These are phyloP conservation scores for Citrus inodora DNA, from an alignment of 345 rosid species.

Conservation along the genomic window DNA sequence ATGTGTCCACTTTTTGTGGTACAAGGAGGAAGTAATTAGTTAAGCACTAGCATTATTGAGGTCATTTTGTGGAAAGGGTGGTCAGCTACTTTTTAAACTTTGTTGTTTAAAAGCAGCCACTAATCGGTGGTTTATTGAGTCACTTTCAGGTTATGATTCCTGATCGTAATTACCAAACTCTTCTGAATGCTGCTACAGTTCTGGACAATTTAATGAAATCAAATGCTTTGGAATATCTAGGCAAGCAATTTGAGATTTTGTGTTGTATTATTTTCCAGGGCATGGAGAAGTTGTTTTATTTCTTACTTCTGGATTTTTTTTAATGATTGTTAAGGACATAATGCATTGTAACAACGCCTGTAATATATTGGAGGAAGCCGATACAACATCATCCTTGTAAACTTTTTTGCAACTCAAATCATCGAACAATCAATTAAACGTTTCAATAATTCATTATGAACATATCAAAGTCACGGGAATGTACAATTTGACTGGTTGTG, in stretches of 20 bases:
- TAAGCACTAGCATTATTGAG: conserved; percentile 7
- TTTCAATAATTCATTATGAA: no score
- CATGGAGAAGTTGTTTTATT: not conserved
- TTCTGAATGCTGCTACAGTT: not conserved
- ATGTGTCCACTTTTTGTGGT: conserved; percentile 8
- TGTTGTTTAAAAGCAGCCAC: conserved; percentile 31
- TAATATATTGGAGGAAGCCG: no score
- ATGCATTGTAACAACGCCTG: no score
- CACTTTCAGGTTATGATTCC: not conserved
- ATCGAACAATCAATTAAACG: no score
- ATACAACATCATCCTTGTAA: no score
- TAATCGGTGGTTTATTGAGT: conserved; percentile 33
- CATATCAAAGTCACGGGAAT: no score
- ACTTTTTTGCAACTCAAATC: no score
- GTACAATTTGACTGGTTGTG: no score
- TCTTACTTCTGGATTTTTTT: no score
- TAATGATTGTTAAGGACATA: no score
- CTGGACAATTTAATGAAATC: not conserved
- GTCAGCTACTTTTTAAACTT: conserved; percentile 12
- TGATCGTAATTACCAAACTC: not conserved
- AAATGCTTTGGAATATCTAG: not conserved
- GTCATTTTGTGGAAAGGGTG: not conserved
- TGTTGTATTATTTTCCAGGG: not conserved
- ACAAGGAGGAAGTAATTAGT: conserved; percentile 2
- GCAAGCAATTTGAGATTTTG: not conserved